Evolutionary conservation across 2,329 filamentous ascomycete genomes (phyloP), one percentile per base, ranked within the genome.

Genomic region (Ceratocystis variospora): DNA sequence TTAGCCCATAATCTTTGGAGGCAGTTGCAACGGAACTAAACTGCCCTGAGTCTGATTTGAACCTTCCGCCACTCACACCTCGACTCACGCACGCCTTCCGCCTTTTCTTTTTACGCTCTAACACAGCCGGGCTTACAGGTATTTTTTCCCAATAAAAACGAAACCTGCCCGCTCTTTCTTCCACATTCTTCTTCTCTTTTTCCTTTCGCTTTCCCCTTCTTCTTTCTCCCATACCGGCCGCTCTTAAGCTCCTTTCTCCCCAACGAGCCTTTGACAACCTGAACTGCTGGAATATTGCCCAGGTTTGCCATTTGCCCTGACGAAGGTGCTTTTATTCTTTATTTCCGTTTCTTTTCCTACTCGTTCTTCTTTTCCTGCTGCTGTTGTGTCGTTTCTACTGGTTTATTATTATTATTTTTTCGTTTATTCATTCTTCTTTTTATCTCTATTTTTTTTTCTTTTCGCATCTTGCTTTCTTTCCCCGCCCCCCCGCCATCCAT

Each of bases 201-300:
- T 61, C 41, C 57, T 25, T 53, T 22, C n/a, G n/a, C 46, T 37
- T 22, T 65, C 19, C 22, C 59, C 19, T 46, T 64, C 25, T 17
- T 64, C 46, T 17, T 22, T 46, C 33, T 64, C 22, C 31, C 31
- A 19, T 61, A 44, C 44, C 41, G 28, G 37, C 37, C 37, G 37
- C 37, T 41, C 28, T 50, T 45, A 50, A 50, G 41, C 22, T 63
- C 61, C 41, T 63, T 37, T 22, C 41, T 45, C 12, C n/a, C 41
- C 17, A 46, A 17, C 65, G 62, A 63, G 55, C 55, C 55, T 59
- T 59, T 55, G 46, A 48, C 46, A 53, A 67, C 63, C 67, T 64
- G 63, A 61, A 59, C 62, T 62, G 67, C 67, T 68, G 67, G 64
- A 68, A 68, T 68, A 68, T 68, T 68, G 67, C 67, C 64, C 67